Evolutionary conservation across 495 filamentous ascomycete species (phyloP).

Genomic region (Trichocladium uniseriatum): DNA sequence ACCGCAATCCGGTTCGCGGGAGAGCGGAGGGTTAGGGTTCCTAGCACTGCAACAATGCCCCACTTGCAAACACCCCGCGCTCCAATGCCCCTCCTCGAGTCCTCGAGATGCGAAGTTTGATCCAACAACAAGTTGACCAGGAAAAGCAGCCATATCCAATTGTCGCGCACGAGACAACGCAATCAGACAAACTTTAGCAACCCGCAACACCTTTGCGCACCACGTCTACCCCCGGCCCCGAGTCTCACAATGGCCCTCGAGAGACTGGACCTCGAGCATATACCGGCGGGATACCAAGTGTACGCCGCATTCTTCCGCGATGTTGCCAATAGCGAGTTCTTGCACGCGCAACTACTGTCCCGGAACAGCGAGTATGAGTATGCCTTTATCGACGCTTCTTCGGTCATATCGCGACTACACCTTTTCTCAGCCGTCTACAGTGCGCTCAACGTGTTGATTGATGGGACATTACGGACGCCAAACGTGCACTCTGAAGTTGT

Average conservation of each 20-base stretch:
- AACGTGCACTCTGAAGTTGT: constrained; percentile 95
- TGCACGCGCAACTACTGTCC: constrained; percentile 70
- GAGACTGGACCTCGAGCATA: constrained; percentile 58
- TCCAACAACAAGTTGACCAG: too few species aligned
- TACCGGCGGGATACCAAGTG: constrained; percentile 54
- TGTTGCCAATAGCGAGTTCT: constrained; percentile 63
- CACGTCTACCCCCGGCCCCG: too few species aligned
- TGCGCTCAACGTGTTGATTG: constrained; percentile 57
- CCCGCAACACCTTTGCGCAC: too few species aligned
- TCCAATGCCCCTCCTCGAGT: constrained; percentile 5
- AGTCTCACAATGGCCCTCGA: constrained; percentile 26
- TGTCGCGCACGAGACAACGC: too few species aligned
- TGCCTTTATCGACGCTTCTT: constrained; percentile 78
- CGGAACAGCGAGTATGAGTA: constrained; percentile 82
- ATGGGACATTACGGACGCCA: constrained; percentile 55
- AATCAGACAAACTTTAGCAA: too few species aligned
- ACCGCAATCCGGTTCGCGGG: too few species aligned
- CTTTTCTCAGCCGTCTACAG: constrained; percentile 67
- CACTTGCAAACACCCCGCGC: not conserved
- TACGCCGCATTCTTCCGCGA: constrained; percentile 65
- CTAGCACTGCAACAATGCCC: too few species aligned
- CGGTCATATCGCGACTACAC: constrained; percentile 59
- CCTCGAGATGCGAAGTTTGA: not conserved
- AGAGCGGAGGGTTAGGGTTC: too few species aligned
- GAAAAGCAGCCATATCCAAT: too few species aligned